Evolutionary conservation across 164 flowering plant species (phyloP).

Genomic region (Dillenia turbinata): DNA sequence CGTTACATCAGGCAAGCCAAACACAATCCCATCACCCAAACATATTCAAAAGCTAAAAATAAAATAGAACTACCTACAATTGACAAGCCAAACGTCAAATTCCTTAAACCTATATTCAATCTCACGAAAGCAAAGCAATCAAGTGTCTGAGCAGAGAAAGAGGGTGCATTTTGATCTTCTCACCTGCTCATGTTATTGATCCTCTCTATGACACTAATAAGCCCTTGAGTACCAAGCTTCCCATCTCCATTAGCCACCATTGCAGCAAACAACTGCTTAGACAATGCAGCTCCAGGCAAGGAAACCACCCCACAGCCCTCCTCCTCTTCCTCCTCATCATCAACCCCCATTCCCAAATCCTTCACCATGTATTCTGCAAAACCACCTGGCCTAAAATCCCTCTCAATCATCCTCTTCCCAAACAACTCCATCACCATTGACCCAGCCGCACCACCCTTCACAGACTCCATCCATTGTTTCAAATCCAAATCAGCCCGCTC

Average conservation of each 20-base stretch:
- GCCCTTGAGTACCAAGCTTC: conserved; percentile 62
- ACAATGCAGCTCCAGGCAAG: conserved; percentile 68
- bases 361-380: conserved; percentile 77
- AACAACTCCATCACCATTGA: conserved; percentile 71
- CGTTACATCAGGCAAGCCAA: too few relatives aligned
- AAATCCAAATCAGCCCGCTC: conserved; percentile 53
- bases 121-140: too few relatives aligned
- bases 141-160: too few relatives aligned
- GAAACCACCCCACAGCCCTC: conserved; percentile 29
- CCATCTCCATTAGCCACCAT: conserved; percentile 85
- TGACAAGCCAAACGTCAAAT: too few relatives aligned
- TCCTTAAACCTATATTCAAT: too few relatives aligned
- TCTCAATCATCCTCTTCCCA: conserved; percentile 63
- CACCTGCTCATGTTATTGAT: conserved; percentile 40
- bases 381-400: conserved; percentile 72
- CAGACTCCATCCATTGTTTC: conserved; percentile 39
- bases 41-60: too few relatives aligned
- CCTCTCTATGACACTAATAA: conserved; percentile 53
- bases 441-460: conserved; percentile 65
- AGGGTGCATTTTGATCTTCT: too few relatives aligned
- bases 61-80: too few relatives aligned
- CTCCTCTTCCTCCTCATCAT: conserved; percentile 33
- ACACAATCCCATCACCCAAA: too few relatives aligned
- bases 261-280: conserved; percentile 52
- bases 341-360: conserved; percentile 81